phyloP scores from a whole-genome alignment of 345 rosid genomes.

The Mangifera indica region DNA sequence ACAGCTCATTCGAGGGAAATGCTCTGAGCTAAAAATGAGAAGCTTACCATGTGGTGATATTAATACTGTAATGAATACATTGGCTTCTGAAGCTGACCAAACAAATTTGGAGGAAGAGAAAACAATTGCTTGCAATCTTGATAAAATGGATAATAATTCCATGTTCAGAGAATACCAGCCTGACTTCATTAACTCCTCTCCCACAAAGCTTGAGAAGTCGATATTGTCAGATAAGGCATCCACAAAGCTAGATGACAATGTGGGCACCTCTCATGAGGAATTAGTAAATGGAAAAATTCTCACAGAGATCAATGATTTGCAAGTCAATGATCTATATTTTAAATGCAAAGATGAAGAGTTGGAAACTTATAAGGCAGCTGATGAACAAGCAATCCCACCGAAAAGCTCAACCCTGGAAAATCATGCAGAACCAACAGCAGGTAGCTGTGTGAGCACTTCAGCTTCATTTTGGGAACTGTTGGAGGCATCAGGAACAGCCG shows the following conservation, averaged over 20 bases:
- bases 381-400: constrained; percentile 28
- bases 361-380: constrained; percentile 15
- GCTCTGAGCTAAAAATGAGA: constrained; percentile 17
- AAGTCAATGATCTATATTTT: constrained; percentile 10
- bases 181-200: neutral
- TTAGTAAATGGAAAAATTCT: constrained; percentile 7
- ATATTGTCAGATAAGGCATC: constrained; percentile 11
- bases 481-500: constrained; percentile 27
- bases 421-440: constrained; percentile 2
- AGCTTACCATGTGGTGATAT: neutral
- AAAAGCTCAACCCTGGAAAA: constrained; percentile 11
- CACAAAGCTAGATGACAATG: constrained; percentile 16
- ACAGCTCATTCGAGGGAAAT: constrained; percentile 8
- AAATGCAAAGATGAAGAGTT: constrained; percentile 1
- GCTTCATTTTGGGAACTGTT: constrained; percentile 8
- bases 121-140: constrained; percentile 18
- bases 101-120: constrained; percentile 26
- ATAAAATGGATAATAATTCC: constrained; percentile 13
- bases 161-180: constrained; percentile 14
- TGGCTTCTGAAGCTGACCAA: constrained; percentile 12
- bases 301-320: constrained; percentile 17
- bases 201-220: constrained; percentile 10
- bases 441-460: constrained; percentile 3
- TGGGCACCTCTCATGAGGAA: constrained; percentile 16
- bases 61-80: neutral